phyloP scores from a whole-genome alignment of 2,329 filamentous ascomycete species.

The Penicillium sp. region DNA sequence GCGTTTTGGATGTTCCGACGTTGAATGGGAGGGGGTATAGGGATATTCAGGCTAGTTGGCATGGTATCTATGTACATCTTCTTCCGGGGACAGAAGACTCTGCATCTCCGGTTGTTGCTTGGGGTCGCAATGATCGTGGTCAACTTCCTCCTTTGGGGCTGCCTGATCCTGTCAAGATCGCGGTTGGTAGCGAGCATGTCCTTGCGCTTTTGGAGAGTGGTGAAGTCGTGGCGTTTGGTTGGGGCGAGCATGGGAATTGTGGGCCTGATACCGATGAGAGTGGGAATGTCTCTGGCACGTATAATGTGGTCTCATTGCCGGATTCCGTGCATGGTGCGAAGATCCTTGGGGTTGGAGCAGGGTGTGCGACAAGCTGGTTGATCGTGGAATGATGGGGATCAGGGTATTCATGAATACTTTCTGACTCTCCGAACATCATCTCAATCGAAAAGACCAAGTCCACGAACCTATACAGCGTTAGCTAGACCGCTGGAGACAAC shows the following conservation, averaged over 20 bases:
- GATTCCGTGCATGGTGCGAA: slow-evolving; percentile 40
- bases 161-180: slow-evolving; percentile 58
- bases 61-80: slow-evolving; percentile 65
- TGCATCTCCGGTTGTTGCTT: slow-evolving; percentile 59
- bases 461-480: slow-evolving; percentile 31
- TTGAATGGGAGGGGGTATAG: slow-evolving; percentile 3
- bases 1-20: slow-evolving; percentile 53
- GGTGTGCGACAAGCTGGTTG: slow-evolving; percentile 86
- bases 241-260: slow-evolving; percentile 97
- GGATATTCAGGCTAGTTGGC: slow-evolving; percentile 72
- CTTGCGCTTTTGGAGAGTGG: slow-evolving; percentile 62
- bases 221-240: slow-evolving; percentile 80
- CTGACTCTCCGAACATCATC: neutral
- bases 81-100: neutral
- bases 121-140: slow-evolving; percentile 82
- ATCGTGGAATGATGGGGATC: slow-evolving; percentile 24
- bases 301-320: slow-evolving; percentile 61
- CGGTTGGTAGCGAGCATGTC: slow-evolving; percentile 85
- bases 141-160: slow-evolving; percentile 65
- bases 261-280: slow-evolving; percentile 59
- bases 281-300: slow-evolving; percentile 64
- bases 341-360: slow-evolving; percentile 66
- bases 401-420: neutral
- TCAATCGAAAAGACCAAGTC: slow-evolving; percentile 44
- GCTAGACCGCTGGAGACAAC: slow-evolving; percentile 1